These are phyloP conservation scores for Gomphus bonarii DNA, from an alignment of 1,284 basidiomycete genomes.

Conservation along the genomic window DNA sequence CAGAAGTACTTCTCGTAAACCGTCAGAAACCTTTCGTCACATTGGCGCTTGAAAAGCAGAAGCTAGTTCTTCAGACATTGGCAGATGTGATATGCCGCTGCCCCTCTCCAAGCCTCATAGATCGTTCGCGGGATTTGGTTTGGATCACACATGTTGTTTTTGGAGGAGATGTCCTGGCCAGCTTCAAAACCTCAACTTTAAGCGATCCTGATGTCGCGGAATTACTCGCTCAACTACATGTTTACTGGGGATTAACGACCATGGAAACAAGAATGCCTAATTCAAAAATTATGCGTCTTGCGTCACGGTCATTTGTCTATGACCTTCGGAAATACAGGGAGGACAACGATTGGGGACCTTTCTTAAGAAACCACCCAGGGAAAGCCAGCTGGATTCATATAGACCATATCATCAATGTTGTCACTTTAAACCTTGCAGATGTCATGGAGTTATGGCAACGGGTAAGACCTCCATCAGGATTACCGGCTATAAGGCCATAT, in stretches of 20 bases:
- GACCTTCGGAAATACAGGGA: conserved; percentile 46
- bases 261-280: not conserved
- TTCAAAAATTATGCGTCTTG: conserved; percentile 24
- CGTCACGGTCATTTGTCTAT: conserved; percentile 48
- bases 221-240: conserved; percentile 8
- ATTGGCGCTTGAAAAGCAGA: conserved; percentile 19
- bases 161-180: not conserved
- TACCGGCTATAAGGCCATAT: conserved; percentile 40
- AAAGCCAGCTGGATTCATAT: conserved; percentile 53
- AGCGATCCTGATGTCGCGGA: not conserved
- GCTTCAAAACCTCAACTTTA: not conserved
- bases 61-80: conserved; percentile 31
- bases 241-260: not conserved
- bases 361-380: conserved; percentile 20
- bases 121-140: conserved; percentile 1
- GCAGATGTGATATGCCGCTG: conserved; percentile 32
- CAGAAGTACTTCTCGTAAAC: conserved; percentile 19
- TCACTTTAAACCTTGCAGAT: conserved; percentile 48
- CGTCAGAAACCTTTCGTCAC: conserved; percentile 3
- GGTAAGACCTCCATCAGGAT: conserved; percentile 35
- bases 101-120: conserved; percentile 21
- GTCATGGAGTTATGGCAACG: conserved; percentile 27
- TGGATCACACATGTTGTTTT: not conserved
- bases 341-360: conserved; percentile 49
- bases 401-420: conserved; percentile 45